Percentiles rank a stretch among this genome's conserved stretches.
These are phyloP conservation scores for Globisporangium takayamanum DNA, from an alignment of 352 stramenopile species.

Conservation along the genomic window DNA sequence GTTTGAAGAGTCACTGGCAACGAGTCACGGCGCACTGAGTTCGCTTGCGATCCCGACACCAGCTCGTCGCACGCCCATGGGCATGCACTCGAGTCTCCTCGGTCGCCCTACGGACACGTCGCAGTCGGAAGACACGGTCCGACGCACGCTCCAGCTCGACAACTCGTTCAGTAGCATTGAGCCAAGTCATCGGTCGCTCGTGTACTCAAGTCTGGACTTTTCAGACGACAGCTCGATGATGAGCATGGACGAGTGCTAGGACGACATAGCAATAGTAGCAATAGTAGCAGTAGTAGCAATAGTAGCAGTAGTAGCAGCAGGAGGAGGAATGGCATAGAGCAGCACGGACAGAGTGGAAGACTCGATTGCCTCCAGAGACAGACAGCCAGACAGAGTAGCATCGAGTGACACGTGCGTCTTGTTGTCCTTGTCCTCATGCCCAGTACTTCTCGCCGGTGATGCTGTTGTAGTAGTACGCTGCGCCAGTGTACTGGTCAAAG, in stretches of 20 bases:
- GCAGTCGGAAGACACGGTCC: constrained; percentile 23
- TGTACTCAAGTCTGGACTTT: constrained; percentile 59
- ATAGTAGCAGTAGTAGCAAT: not conserved
- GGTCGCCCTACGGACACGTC: constrained; percentile 14
- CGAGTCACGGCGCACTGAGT: constrained; percentile 29
- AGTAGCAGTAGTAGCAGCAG: no score
- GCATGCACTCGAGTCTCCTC: constrained; percentile 22
- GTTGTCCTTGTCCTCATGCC: constrained; percentile 23
- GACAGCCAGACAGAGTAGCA: not conserved
- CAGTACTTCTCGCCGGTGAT: constrained; percentile 83
- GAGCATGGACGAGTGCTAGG: constrained; percentile 44
- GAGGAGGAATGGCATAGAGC: not conserved
- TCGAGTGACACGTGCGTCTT: not conserved
- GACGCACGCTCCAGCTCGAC: constrained; percentile 38
- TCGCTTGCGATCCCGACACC: constrained; percentile 19
- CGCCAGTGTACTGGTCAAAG: constrained; percentile 81
- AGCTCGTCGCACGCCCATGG: constrained; percentile 27
- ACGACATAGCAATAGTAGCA: no score
- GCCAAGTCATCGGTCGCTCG: constrained; percentile 41
- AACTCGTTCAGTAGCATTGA: constrained; percentile 75
- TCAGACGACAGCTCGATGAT: constrained; percentile 79
- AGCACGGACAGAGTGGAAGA: no score
- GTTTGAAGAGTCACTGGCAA: constrained; percentile 68
- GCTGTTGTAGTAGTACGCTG: constrained; percentile 87
- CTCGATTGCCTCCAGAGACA: no score